Conservation (phyloP, 2,329 filamentous ascomycete species). For the Tolypocladium ovalisporum region DNA sequence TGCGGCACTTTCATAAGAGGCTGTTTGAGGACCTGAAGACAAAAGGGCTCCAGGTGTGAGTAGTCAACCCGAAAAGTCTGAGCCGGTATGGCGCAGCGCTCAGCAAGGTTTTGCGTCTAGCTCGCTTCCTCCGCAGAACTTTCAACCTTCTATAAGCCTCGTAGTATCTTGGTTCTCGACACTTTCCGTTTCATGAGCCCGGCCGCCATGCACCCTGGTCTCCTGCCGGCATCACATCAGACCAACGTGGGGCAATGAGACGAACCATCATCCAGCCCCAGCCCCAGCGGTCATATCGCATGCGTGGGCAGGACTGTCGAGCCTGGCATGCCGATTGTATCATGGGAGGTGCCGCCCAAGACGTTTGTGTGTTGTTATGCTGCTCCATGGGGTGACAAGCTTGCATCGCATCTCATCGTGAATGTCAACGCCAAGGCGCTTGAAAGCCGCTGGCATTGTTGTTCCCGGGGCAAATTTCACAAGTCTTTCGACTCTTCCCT, state of each 20-base stretch:
- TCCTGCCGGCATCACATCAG: neutral
- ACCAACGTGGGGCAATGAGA: too few species aligned
- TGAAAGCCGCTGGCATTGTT: neutral
- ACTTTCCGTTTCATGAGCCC: neutral
- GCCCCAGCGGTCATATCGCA: too few species aligned
- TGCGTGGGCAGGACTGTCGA: neutral
- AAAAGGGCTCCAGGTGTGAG: neutral
- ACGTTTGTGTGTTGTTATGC: neutral
- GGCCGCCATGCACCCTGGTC: neutral
- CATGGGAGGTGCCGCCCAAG: neutral
- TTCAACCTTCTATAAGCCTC: neutral
- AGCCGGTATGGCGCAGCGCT: neutral
- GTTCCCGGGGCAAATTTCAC: constrained; percentile 10
- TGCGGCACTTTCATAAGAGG: neutral
- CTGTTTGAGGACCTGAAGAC: constrained; percentile 1
- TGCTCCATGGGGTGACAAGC: neutral
- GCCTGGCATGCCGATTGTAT: neutral
- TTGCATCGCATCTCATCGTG: neutral
- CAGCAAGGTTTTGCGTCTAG: neutral
- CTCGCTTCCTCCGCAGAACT: neutral
- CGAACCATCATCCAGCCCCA: neutral
- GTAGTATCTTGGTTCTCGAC: neutral
- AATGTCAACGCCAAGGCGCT: neutral
- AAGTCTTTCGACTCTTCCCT: constrained; percentile 36
- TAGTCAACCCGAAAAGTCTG: neutral